Evolutionary conservation across 2,329 filamentous ascomycete species (phyloP).

Genomic region (Apiospora saccharicola): DNA sequence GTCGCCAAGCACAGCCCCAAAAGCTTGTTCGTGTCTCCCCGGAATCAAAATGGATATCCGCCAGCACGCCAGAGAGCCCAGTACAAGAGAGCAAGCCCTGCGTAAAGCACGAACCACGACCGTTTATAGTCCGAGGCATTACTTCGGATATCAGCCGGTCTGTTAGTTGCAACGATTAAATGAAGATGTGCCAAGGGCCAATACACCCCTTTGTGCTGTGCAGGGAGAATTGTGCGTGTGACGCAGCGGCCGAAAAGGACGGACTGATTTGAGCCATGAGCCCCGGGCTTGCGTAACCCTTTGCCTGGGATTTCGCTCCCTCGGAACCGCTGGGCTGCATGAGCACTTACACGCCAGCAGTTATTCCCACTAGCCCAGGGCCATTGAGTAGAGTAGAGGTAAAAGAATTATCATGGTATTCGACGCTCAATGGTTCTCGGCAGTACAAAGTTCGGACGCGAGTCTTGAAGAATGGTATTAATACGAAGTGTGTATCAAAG

Average conservation of each 20-base stretch:
- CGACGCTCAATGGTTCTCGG: neutral
- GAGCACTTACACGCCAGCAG: neutral
- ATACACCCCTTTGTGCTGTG: neutral
- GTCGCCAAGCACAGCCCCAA: conserved; percentile 15
- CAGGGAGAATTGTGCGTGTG: neutral
- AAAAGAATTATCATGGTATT: neutral
- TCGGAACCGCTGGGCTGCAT: neutral
- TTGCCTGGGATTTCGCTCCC: neutral
- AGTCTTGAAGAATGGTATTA: neutral
- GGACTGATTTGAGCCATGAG: neutral
- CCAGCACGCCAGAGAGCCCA: neutral
- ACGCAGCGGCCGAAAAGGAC: neutral
- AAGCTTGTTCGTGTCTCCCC: conserved; percentile 16
- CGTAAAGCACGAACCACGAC: neutral
- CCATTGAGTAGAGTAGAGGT: neutral
- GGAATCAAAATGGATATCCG: conserved; percentile 3
- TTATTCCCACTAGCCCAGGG: neutral
- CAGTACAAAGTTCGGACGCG: neutral
- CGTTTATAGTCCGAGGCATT: neutral
- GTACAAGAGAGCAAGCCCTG: neutral
- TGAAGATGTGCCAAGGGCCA: conserved; percentile 3
- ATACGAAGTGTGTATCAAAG: too few relatives aligned
- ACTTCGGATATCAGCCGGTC: conserved; percentile 6
- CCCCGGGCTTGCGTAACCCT: neutral
- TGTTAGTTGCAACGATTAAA: neutral